Evolutionary conservation across 768 basidiomycete genomes (phyloP).

Genomic region (Hemileccinum impolitum): DNA sequence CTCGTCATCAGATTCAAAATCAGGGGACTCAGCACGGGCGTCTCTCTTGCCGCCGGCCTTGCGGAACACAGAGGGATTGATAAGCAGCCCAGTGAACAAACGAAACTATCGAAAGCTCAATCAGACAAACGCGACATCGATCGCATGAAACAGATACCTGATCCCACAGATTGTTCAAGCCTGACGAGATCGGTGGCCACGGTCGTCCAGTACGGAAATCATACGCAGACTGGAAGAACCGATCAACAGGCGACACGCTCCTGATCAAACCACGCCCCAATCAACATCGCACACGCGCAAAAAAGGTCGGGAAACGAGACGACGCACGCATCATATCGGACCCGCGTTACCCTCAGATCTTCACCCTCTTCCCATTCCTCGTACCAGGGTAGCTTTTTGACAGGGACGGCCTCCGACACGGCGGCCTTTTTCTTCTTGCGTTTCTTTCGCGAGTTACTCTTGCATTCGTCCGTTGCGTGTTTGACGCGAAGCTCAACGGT

Average conservation of each 20-base stretch:
- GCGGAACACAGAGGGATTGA: slow-evolving; percentile 38
- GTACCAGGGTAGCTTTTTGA: slow-evolving; percentile 50
- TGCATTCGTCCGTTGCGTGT: slow-evolving; percentile 55
- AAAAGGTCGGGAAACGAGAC: slow-evolving; percentile 2
- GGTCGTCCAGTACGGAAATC: slow-evolving; percentile 50
- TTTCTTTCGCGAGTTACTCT: slow-evolving; percentile 53
- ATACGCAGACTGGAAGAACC: slow-evolving; percentile 52
- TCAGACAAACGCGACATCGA: slow-evolving; percentile 2
- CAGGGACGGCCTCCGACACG: slow-evolving; percentile 13
- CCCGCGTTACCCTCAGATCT: slow-evolving; percentile 38
- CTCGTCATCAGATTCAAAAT: slow-evolving; percentile 33
- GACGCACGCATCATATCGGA: slow-evolving; percentile 51
- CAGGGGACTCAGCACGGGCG: slow-evolving; percentile 31
- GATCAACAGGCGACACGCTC: slow-evolving; percentile 43
- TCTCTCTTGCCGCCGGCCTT: slow-evolving; percentile 31
- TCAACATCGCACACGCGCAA: neutral
- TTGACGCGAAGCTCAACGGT: slow-evolving; percentile 53
- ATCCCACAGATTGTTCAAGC: slow-evolving; percentile 55
- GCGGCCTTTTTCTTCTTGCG: slow-evolving; percentile 39
- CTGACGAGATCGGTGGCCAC: slow-evolving; percentile 34
- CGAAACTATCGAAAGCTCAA: slow-evolving; percentile 47
- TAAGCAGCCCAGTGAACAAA: slow-evolving; percentile 55
- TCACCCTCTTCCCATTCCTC: slow-evolving; percentile 71
- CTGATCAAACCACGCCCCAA: slow-evolving; percentile 30
- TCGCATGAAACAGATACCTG: slow-evolving; percentile 40